phyloP scores from a whole-genome alignment of 2,329 filamentous ascomycete genomes.

The Colletotrichum salicis region DNA sequence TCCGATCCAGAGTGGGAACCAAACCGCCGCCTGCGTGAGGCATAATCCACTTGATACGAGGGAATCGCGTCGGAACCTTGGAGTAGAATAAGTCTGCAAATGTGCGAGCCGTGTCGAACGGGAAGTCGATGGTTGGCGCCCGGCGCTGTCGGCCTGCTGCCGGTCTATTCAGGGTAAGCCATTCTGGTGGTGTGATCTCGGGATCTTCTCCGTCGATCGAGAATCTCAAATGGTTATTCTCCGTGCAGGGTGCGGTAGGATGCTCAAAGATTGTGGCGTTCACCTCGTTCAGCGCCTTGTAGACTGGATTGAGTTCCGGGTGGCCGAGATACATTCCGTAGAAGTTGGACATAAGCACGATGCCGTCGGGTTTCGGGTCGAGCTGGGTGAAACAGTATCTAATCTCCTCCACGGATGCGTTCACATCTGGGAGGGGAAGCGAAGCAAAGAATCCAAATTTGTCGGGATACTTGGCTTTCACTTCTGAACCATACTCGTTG shows the following conservation, averaged over 20 bases:
- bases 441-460: slow-evolving; percentile 63
- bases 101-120: slow-evolving; percentile 38
- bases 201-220: slow-evolving; percentile 24
- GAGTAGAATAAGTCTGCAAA: slow-evolving; percentile 36
- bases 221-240: slow-evolving; percentile 27
- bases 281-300: slow-evolving; percentile 57
- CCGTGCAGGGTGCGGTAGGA: slow-evolving; percentile 60
- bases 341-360: slow-evolving; percentile 62
- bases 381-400: slow-evolving; percentile 51
- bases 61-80: slow-evolving; percentile 38
- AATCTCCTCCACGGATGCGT: slow-evolving; percentile 59
- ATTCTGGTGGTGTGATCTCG: slow-evolving; percentile 2
- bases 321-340: slow-evolving; percentile 64
- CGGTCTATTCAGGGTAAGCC: slow-evolving; percentile 21
- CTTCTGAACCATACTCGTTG: slow-evolving; percentile 38
- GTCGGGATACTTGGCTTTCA: slow-evolving; percentile 37
- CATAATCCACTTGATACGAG: slow-evolving; percentile 41
- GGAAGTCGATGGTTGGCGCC: slow-evolving; percentile 38
- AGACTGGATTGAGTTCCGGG: slow-evolving; percentile 55
- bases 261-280: slow-evolving; percentile 64
- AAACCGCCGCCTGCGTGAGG: slow-evolving; percentile 41
- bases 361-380: slow-evolving; percentile 57
- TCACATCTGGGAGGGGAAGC: slow-evolving; percentile 61
- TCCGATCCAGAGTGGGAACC: slow-evolving; percentile 39
- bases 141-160: neutral